These are phyloP conservation scores for Solanum virginianum DNA, from an alignment of 257 asterid species.

Conservation along the genomic window DNA sequence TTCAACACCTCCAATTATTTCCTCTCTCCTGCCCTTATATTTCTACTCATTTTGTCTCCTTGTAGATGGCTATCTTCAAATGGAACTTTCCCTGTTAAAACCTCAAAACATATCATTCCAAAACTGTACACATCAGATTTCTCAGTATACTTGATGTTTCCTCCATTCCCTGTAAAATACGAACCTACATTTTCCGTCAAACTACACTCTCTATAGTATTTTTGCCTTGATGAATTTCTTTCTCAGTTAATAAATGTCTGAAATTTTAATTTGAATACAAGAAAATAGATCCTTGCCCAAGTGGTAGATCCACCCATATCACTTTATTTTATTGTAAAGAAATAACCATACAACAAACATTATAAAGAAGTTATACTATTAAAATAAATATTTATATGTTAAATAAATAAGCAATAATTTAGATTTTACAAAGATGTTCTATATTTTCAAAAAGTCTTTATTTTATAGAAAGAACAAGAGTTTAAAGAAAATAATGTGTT, in stretches of 20 bases:
- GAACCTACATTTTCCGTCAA: too few species aligned
- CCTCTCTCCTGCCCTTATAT: slow-evolving; percentile 79
- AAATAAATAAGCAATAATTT: neutral
- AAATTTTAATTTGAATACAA: too few species aligned
- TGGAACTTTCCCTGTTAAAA: slow-evolving; percentile 81
- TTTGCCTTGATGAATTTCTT: too few species aligned
- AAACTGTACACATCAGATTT: slow-evolving; percentile 80
- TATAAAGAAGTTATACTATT: neutral
- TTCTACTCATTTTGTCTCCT: slow-evolving; percentile 82
- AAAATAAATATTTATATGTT: neutral
- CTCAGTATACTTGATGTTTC: slow-evolving; percentile 27
- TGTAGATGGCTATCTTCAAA: slow-evolving; percentile 79
- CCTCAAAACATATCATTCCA: slow-evolving; percentile 83
- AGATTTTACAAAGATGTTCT: neutral
- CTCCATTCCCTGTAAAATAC: neutral
- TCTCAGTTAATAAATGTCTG: too few species aligned
- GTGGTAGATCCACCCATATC: too few species aligned
- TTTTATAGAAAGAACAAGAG: neutral
- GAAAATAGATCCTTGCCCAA: too few species aligned
- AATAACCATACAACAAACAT: neutral
- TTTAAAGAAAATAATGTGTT: neutral
- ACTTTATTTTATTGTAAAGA: too few species aligned
- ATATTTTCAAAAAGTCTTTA: neutral
- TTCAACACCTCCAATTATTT: neutral
- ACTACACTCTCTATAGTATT: too few species aligned